Evolutionary conservation across 2,329 filamentous ascomycete genomes (phyloP).

Genomic region (Cercospora zeina): DNA sequence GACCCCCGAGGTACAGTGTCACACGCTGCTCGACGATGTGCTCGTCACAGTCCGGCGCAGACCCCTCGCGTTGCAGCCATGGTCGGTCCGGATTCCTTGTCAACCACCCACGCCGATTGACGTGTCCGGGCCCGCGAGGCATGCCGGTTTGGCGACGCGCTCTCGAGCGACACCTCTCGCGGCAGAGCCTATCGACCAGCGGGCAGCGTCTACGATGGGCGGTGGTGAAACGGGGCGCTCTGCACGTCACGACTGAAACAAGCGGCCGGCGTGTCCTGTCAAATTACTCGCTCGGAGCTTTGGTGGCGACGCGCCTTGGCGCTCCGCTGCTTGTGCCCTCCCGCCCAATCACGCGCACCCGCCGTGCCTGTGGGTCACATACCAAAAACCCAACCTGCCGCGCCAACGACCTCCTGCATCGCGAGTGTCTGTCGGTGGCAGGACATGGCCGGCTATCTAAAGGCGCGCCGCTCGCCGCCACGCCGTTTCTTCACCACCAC

Average conservation of each 20-base stretch:
- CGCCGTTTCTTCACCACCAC: not conserved
- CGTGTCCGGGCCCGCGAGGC: slow-evolving; percentile 14
- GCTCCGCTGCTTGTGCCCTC: slow-evolving; percentile 14
- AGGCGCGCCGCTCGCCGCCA: slow-evolving; percentile 11
- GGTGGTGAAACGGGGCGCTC: slow-evolving; percentile 21
- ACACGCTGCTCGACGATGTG: slow-evolving; percentile 21
- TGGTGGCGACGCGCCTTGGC: slow-evolving; percentile 22
- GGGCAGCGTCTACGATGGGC: slow-evolving; percentile 26
- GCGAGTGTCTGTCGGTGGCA: slow-evolving; percentile 16
- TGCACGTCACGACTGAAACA: slow-evolving; percentile 23
- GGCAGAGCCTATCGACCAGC: slow-evolving; percentile 18
- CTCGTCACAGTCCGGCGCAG: slow-evolving; percentile 21
- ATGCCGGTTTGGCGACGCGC: slow-evolving; percentile 20
- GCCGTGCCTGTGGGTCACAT: slow-evolving; percentile 17
- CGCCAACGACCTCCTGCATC: slow-evolving; percentile 27
- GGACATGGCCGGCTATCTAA: slow-evolving; percentile 19
- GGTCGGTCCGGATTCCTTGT: slow-evolving; percentile 23
- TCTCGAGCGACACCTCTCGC: not conserved
- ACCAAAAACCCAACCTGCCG: slow-evolving; percentile 23
- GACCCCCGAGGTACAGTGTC: slow-evolving; percentile 16
- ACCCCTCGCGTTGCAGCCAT: slow-evolving; percentile 19
- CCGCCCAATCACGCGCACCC: slow-evolving; percentile 23
- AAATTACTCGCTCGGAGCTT: slow-evolving; percentile 9
- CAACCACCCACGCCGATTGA: slow-evolving; percentile 6
- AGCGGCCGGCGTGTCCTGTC: slow-evolving; percentile 9